A percentile compares a stretch with the other conserved stretches of the same genome.
These are phyloP conservation scores for Acanthochlamys bracteata DNA, from an alignment of 106 monocot species.

Conservation along the genomic window DNA sequence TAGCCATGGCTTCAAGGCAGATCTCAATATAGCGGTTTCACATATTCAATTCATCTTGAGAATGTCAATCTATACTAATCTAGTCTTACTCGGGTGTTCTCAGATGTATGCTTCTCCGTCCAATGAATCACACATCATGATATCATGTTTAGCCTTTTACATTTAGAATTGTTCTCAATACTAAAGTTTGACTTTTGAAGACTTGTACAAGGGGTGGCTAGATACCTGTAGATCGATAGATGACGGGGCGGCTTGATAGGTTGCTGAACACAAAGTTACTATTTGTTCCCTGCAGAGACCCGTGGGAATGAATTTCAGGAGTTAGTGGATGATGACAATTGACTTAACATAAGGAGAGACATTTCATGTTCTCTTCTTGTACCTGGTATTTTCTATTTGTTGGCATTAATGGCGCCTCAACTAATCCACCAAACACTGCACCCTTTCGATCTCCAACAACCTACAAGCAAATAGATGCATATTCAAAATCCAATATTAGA, in stretches of 20 bases:
- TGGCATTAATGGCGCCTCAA: slow-evolving; percentile 79
- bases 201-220: not conserved
- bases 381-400: slow-evolving; percentile 91
- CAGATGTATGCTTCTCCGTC: too few relatives aligned
- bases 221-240: slow-evolving; percentile 88
- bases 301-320: not conserved
- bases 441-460: slow-evolving; percentile 88
- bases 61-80: too few relatives aligned
- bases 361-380: not conserved
- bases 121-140: too few relatives aligned
- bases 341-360: not conserved
- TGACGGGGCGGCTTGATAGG: slow-evolving; percentile 50
- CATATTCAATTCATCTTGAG: too few relatives aligned
- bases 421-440: slow-evolving; percentile 92
- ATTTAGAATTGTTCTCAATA: too few relatives aligned
- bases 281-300: slow-evolving; percentile 56
- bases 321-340: slow-evolving; percentile 2
- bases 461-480: slow-evolving; percentile 18
- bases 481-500: not conserved
- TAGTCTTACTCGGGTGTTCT: too few relatives aligned
- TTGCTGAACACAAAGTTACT: slow-evolving; percentile 82
- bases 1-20: too few relatives aligned
- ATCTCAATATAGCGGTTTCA: too few relatives aligned
- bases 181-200: too few relatives aligned
- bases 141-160: too few relatives aligned